Evolutionary conservation across 352 stramenopile genomes (phyloP), one percentile per base, ranked within the genome.

Genomic region (Pythium chondricola): DNA sequence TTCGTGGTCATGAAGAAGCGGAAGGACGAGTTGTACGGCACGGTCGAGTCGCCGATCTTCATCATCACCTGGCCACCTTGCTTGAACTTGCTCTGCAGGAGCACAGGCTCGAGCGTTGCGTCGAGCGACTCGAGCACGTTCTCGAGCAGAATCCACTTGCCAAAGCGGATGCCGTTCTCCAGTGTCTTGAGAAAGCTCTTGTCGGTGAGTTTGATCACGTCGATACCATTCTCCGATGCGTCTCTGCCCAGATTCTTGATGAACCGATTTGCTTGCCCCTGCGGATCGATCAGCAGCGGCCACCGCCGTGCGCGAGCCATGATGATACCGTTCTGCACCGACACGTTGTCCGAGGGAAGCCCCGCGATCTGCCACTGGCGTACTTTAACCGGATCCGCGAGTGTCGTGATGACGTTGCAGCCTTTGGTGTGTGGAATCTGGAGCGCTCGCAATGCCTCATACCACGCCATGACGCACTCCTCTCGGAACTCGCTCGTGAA

Each of bases 1-100:
- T 97, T 96, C 9, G 89, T 97, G 2, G 89, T 97, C 75, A 97
- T 95, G 64, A 93, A 97, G 56, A 97, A 97, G 0, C 83, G 73
- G 48, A 97, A 97, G 2, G 67, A 64, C 14, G 75, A 48, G 58
- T 97, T 95, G 69, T 96, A 97, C 7, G 88, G 88, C 29, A 97
- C 91, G 0, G 84, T 96, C 11, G 79, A 77, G 47, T 97, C 89
- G 1, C 89, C 89, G 7, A 97, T 83, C 56, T 95, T 93, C 71
- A 97, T 97, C 76, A 97, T 96, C 16, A 95, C 56, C 48, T 95
- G 91, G 0, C 86, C 85, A 25, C 89, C 89, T 62, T 97, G 87
- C 30, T 94, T 94, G 63, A 97, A 96, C 27, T 94, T 97, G 48
- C 88, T 90, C 45, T 97, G 88, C 9, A 96, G 67, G 6, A 97